phyloP scores from a whole-genome alignment of 2,329 filamentous ascomycete genomes.

The Fusarium odoratissimum region DNA sequence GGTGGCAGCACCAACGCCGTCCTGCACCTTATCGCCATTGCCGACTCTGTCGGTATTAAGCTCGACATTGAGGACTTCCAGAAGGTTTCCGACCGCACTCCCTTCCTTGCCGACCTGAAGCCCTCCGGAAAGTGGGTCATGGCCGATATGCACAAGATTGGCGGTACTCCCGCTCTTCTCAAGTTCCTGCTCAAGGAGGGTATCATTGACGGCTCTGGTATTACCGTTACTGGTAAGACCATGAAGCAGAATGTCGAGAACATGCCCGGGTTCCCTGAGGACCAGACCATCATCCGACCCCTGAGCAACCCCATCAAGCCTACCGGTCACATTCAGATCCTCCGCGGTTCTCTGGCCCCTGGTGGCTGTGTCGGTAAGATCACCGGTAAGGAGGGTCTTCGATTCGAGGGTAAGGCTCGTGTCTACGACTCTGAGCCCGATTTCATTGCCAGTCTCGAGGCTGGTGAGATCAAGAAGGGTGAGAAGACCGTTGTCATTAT shows the following conservation, averaged over 20 bases:
- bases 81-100: constrained; percentile 79
- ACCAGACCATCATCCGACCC: constrained; percentile 85
- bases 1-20: constrained; percentile 89
- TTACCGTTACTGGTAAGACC: constrained; percentile 90
- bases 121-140: constrained; percentile 90
- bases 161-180: constrained; percentile 86
- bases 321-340: constrained; percentile 89
- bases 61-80: constrained; percentile 91
- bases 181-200: constrained; percentile 88
- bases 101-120: constrained; percentile 85
- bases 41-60: constrained; percentile 82
- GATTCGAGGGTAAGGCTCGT: constrained; percentile 82
- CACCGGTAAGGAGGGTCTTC: constrained; percentile 91
- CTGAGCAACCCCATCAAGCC: constrained; percentile 86
- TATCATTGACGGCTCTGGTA: constrained; percentile 81
- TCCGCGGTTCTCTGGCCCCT: constrained; percentile 86
- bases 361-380: constrained; percentile 93
- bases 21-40: constrained; percentile 85
- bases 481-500: constrained; percentile 93
- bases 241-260: constrained; percentile 84
- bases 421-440: constrained; percentile 87
- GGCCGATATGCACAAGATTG: constrained; percentile 85
- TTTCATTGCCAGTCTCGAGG: constrained; percentile 81
- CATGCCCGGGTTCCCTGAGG: constrained; percentile 78
- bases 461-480: constrained; percentile 81